Conservation (phyloP, 192 early-diverging fungal genomes). For the Coemansia guatemalensis region DNA sequence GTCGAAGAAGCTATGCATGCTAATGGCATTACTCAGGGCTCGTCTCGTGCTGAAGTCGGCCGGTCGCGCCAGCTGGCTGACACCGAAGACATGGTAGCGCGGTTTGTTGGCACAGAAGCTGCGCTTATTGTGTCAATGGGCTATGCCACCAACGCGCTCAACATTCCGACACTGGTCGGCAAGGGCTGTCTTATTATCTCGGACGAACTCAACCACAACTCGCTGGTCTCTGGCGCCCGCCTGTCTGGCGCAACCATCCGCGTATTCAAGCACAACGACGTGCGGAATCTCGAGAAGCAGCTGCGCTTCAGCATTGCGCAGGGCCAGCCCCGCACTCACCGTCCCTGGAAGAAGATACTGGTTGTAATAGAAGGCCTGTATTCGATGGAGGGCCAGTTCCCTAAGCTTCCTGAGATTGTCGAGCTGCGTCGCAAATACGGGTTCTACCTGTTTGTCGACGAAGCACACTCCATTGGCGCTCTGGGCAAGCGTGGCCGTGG, state of each 20-base stretch:
- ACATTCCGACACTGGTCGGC: slow-evolving; percentile 81
- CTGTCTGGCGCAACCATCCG: slow-evolving; percentile 86
- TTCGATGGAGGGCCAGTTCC: slow-evolving; percentile 97
- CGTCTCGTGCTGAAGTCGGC: slow-evolving; percentile 74
- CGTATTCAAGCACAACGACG: slow-evolving; percentile 94
- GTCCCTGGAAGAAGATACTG: slow-evolving; percentile 99
- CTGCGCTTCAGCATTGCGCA: slow-evolving; percentile 87
- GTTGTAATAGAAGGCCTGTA: slow-evolving; percentile 95
- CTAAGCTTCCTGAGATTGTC: slow-evolving; percentile 83
- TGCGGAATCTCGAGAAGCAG: slow-evolving; percentile 72
- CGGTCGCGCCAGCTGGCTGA: slow-evolving; percentile 67
- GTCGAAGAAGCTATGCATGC: slow-evolving; percentile 75
- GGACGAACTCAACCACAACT: slow-evolving; percentile 96
- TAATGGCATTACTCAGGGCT: slow-evolving; percentile 69
- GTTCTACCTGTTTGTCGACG: slow-evolving; percentile 96
- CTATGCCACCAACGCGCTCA: slow-evolving; percentile 95
- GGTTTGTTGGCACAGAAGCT: slow-evolving; percentile 86
- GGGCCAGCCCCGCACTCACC: slow-evolving; percentile 96
- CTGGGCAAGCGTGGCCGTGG: slow-evolving; percentile 92
- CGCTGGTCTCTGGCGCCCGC: slow-evolving; percentile 91
- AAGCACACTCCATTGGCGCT: slow-evolving; percentile 96
- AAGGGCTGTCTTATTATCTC: slow-evolving; percentile 89
- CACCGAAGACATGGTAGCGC: slow-evolving; percentile 82
- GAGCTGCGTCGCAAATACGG: slow-evolving; percentile 89
- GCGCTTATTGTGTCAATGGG: slow-evolving; percentile 94